Conservation (phyloP, 192 early-diverging fungal genomes). For the Nowakowskiella sp. region DNA sequence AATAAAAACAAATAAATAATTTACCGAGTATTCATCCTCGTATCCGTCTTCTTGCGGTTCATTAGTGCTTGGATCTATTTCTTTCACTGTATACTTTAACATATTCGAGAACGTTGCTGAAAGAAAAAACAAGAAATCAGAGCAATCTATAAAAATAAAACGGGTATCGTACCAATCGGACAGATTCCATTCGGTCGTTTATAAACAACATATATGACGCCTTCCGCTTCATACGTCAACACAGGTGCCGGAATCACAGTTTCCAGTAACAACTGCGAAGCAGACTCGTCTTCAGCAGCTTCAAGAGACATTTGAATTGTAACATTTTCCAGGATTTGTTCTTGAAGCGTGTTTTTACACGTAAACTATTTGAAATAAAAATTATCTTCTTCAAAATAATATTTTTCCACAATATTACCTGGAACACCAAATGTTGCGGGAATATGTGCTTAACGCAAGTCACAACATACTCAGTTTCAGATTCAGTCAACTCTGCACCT, state of each 20-base stretch:
- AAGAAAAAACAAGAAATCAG: constrained; percentile 11
- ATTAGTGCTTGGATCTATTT: constrained; percentile 89
- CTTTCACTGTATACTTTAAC: constrained; percentile 84
- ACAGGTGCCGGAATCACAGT: constrained; percentile 63
- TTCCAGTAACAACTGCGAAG: constrained; percentile 51
- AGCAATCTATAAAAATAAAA: not conserved
- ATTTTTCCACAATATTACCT: constrained; percentile 42
- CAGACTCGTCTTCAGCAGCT: constrained; percentile 52
- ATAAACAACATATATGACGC: constrained; percentile 79
- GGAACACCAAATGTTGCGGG: constrained; percentile 81
- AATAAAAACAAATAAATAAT: constrained; percentile 11
- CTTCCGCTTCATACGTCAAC: constrained; percentile 70
- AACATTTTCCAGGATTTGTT: constrained; percentile 86
- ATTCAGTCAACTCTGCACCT: constrained; percentile 78
- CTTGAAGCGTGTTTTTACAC: constrained; percentile 89
- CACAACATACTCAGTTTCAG: constrained; percentile 94
- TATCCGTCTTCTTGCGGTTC: constrained; percentile 84
- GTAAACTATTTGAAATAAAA: constrained; percentile 55
- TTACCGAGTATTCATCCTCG: constrained; percentile 83
- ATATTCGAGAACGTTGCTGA: constrained; percentile 73
- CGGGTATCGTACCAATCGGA: constrained; percentile 43
- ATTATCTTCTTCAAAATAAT: constrained; percentile 5
- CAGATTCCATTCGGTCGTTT: constrained; percentile 50
- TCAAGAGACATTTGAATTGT: constrained; percentile 71
- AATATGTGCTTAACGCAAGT: constrained; percentile 92